Base-by-base conservation (phyloP, 176 grass and related monocot species). In the Oryza glaberrima region DNA sequence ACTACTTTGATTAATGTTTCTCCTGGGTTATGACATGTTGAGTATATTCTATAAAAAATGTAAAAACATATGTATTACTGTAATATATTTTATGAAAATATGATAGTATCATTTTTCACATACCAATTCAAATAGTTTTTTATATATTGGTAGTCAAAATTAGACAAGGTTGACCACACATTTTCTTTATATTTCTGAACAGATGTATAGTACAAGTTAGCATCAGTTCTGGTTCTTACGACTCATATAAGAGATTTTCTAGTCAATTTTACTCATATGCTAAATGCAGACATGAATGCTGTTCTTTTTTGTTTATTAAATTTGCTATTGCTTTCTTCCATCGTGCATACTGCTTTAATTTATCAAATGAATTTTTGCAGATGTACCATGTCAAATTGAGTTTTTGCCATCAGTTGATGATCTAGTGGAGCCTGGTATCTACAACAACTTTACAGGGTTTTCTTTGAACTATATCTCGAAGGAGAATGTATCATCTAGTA, bases 381-480 rank as follows among this genome's bases (percentile, higher is more conserved):
- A 98, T 88, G 73, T 78, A 70, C 85, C 82, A 9, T 95, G 93
- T 86, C 79, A 93, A 84, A 94, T 95, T 76, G 87, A 90, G 13
- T 92, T 98, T 83, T 51, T 80, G 23, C 75, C 86, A 23, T 89
- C 83, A 22, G 73, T 94, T 90, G 91, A 94, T 73, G 69, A 84
- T 77, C 79, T 93, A 45, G 64, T 95, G 38, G 83, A 98, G 72
- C 91, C 89, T 70, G 58, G 38, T 67, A 52, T 48, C 44, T 92
- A 85, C 83, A 78, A 82, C 49, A 98, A 95, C 56, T 98, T 92
- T 86, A 94, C 87, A 69, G 63, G 22, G 67, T 92, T 98, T 78
- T 92, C 85, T 73, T 85, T 94, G 75, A 85, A 82, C 54, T 98
- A 95, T 80, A 88, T 93, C 68, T 76, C 61, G 10, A 73, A 83